Base-by-base conservation (phyloP, 192 early-diverging fungal species). In the Podila clonocystis region DNA sequence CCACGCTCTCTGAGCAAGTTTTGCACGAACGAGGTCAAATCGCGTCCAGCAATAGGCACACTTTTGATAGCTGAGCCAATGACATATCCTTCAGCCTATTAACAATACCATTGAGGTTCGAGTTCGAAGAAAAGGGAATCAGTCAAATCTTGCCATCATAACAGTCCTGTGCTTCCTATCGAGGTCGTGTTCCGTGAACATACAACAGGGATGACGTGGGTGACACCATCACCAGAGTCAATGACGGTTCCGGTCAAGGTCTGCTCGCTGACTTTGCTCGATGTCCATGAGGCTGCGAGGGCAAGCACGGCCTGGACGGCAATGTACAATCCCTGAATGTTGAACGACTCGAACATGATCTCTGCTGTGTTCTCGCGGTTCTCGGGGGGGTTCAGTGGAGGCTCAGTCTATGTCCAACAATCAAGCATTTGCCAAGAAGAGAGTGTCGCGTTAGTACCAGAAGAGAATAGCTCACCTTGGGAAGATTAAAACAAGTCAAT, bases 301-400 rank as follows among this genome's bases (percentile, higher is more conserved):
- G 98, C 98, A 50, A 99, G 89, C 57, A 99, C 97, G 15, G 98
- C 98, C 87, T 99, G 98, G n/a, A 99, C 98, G 24, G 95, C 98
- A 88, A 99, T 99, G 73, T 99, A 99, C 75, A 99, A 84, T 62
- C 97, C 98, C 72, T 97, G 94, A 50, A 97, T 93, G 64, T 98
- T 98, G 86, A 99, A 99, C 8, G 98, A 98, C 82, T 99, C 98
- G 82, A 99, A 99, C 86, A 99, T 97, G 65, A 99, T 99, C 85
- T 99, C 98, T 24, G 98, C 98, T 62, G 96, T 98, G 85, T 95
- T 95, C 86, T 99, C 98, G 75, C 98, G 93, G 85, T 99, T 99
- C 84, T 99, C 98, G 15, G 98, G 98, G 52, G 96, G 89, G 78
- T 99, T 99, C 49, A 98, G 91, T 61, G 98, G 98, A 30, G 98